phyloP scores from a whole-genome alignment of 202 grass and related monocot genomes.

The Setaria viridis region DNA sequence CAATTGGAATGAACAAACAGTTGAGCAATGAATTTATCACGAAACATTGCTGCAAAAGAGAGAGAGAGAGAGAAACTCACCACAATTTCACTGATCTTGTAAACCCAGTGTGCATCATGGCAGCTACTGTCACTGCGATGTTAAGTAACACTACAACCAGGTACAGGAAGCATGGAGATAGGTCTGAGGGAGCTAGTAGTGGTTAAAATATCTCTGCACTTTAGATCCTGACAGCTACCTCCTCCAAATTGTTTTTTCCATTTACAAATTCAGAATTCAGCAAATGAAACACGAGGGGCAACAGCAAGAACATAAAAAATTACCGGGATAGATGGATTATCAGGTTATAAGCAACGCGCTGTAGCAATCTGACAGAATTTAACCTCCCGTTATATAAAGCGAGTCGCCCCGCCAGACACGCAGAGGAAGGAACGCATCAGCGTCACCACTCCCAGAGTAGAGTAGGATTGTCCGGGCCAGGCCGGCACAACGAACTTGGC shows the following conservation, averaged over 20 bases:
- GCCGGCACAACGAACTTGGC: slow-evolving; percentile 7
- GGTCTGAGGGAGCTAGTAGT: background rate
- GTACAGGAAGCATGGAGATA: background rate
- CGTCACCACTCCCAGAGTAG: background rate
- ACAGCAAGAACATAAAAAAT: background rate
- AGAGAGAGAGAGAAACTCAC: background rate
- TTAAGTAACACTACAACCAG: background rate
- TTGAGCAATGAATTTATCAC: background rate
- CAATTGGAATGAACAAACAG: background rate
- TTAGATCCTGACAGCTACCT: background rate
- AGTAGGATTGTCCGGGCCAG: slow-evolving; percentile 13
- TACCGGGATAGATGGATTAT: background rate
- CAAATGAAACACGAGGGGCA: slow-evolving; percentile 31
- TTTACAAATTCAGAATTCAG: background rate
- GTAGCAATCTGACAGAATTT: background rate
- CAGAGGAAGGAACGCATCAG: background rate
- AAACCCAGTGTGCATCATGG: background rate
- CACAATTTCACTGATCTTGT: background rate
- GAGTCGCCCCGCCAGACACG: background rate
- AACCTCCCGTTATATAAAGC: slow-evolving; percentile 17
- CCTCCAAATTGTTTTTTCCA: too few species aligned
- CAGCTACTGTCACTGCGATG: background rate
- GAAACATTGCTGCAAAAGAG: background rate
- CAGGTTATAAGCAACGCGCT: background rate
- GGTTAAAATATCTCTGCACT: slow-evolving; percentile 20